phyloP scores from a whole-genome alignment of 139 green algal species.

The Chlamydomonas asymmetrica region DNA sequence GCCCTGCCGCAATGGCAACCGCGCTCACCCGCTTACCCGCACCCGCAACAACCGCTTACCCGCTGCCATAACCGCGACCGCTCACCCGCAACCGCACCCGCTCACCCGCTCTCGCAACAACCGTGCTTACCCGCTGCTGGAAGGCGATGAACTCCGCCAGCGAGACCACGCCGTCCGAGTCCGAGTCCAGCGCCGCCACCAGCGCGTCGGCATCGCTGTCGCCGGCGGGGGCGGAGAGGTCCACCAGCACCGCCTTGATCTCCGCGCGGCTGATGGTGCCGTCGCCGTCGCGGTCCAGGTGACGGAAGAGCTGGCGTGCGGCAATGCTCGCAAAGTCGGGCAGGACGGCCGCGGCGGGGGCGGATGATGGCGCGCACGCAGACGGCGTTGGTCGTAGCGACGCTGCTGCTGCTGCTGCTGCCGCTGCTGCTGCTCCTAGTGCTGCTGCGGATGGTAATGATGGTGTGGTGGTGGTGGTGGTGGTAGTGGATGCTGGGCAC shows the following conservation, averaged over 20 bases:
- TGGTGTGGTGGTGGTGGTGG: not conserved
- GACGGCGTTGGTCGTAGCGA: too few species aligned
- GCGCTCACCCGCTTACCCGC: too few species aligned
- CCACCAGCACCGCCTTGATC: constrained; percentile 13
- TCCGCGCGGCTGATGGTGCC: constrained; percentile 22
- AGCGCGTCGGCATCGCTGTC: constrained; percentile 21
- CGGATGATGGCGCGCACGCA: not conserved
- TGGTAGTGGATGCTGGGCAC: not conserved
- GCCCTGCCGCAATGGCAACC: too few species aligned
- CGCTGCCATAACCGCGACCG: too few species aligned
- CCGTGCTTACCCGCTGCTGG: too few species aligned
- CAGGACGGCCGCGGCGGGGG: not conserved
- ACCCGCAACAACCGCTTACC: too few species aligned
- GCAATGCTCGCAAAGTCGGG: not conserved
- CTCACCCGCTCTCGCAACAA: too few species aligned
- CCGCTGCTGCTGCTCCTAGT: not conserved
- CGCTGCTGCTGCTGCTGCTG: not conserved
- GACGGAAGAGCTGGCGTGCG: constrained; percentile 21
- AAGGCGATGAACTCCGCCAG: constrained; percentile 48
- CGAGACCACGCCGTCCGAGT: constrained; percentile 35
- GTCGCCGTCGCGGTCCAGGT: constrained; percentile 30
- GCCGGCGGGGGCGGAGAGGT: not conserved
- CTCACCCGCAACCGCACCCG: too few species aligned
- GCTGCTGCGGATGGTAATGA: not conserved
- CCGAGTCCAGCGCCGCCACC: constrained; percentile 31